Evolutionary conservation across 495 filamentous ascomycete genomes (phyloP).

Genomic region (Aspergillus sparsus): DNA sequence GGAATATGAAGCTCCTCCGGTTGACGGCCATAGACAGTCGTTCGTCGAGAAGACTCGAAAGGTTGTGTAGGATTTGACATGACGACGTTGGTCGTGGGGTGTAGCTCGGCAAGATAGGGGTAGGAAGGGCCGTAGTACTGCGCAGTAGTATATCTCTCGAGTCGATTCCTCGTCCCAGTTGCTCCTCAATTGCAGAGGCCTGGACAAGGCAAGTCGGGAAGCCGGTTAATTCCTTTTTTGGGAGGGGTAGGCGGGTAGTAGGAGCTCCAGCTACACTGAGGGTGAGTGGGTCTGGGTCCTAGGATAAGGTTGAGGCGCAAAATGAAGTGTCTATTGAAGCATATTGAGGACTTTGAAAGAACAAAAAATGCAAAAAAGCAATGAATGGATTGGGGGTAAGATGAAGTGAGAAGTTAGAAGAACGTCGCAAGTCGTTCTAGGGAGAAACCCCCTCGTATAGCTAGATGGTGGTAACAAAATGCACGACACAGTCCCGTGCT

Average conservation of each 20-base stretch:
- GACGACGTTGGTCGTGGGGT: slow-evolving; percentile 5
- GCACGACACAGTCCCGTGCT: slow-evolving; percentile 15
- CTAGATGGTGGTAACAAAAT: not conserved
- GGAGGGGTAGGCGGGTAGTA: slow-evolving; percentile 13
- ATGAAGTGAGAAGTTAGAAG: not conserved
- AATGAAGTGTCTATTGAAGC: slow-evolving; percentile 19
- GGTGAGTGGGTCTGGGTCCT: slow-evolving; percentile 45
- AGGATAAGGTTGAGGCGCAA: slow-evolving; percentile 6
- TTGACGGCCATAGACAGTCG: slow-evolving; percentile 51
- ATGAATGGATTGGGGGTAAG: slow-evolving; percentile 2
- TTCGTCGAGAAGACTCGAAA: slow-evolving; percentile 58
- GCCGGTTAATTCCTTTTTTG: not conserved
- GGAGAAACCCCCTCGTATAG: not conserved
- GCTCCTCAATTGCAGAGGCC: not conserved
- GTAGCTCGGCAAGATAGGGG: not conserved
- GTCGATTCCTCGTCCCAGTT: not conserved
- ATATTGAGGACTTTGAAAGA: slow-evolving; percentile 19
- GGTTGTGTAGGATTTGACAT: slow-evolving; percentile 51
- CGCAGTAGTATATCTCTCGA: slow-evolving; percentile 3
- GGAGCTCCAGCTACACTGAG: slow-evolving; percentile 53
- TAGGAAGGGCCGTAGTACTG: slow-evolving; percentile 7
- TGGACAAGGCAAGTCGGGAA: not conserved
- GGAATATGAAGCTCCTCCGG: slow-evolving; percentile 81
- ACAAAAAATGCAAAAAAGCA: not conserved
- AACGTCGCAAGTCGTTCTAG: not conserved